Evolutionary conservation across 306 rosid species (phyloP).

Genomic region (Cicer bijugum): DNA sequence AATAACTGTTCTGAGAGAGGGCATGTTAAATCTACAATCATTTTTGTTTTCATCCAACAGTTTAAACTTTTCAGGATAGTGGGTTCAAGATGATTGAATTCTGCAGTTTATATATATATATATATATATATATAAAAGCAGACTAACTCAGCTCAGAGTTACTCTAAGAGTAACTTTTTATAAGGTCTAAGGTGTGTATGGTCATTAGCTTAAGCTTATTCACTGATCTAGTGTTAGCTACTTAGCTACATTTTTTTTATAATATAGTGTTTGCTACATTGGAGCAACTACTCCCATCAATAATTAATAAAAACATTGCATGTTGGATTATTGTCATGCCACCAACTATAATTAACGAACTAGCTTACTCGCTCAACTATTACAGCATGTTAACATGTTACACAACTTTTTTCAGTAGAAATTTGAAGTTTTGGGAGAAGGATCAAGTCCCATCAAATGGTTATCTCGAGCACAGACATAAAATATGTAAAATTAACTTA

Average conservation of each 20-base stretch:
- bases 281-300: not conserved
- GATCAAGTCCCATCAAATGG: not conserved
- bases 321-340: not conserved
- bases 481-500: slow-evolving; percentile 31
- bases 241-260: too few relatives aligned
- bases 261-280: not conserved
- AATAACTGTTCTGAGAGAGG: too few relatives aligned
- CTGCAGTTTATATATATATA: not conserved
- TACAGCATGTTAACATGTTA: slow-evolving; percentile 21
- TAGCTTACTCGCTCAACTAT: not conserved
- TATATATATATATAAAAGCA: not conserved
- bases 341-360: slow-evolving; percentile 8
- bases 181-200: not conserved
- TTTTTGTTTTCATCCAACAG: not conserved
- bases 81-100: not conserved
- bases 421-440: slow-evolving; percentile 11
- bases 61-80: not conserved
- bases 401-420: slow-evolving; percentile 18
- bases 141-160: not conserved
- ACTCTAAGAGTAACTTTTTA: not conserved
- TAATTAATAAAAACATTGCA: not conserved
- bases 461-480: slow-evolving; percentile 4
- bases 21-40: not conserved
- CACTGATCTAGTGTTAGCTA: not conserved
- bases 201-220: not conserved